Evolutionary conservation across 495 filamentous ascomycete species (phyloP), one percentile per base, ranked within the genome.

Genomic region (Penicillium waksmanii): DNA sequence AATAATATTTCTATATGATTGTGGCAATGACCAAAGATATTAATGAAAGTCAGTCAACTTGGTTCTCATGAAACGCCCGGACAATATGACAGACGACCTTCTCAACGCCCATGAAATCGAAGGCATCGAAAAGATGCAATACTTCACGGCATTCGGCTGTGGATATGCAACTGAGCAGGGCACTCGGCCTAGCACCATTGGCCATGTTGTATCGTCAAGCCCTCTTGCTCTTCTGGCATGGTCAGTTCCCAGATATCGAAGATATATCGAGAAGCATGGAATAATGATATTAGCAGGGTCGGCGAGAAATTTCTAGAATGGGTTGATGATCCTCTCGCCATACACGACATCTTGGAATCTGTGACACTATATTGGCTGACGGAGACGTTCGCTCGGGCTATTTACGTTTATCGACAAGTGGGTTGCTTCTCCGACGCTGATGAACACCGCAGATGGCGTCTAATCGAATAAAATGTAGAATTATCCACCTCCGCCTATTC

Each of bases 251-350:
- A n/a, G n/a, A n/a, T n/a, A n/a, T n/a, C n/a, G n/a, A n/a, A n/a
- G n/a, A n/a, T n/a, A n/a, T n/a, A n/a, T n/a, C n/a, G n/a, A n/a
- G n/a, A n/a, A n/a, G n/a, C n/a, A n/a, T n/a, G n/a, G n/a, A n/a
- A n/a, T n/a, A n/a, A n/a, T n/a, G n/a, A n/a, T n/a, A n/a, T n/a
- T n/a, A n/a, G n/a, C n/a, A 85, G 83, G 85, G 72, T 88, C 49
- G 87, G 84, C 18, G 88, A 90, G 69, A 90, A 91, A 63, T 84
- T 84, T 62, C 59, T 88, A 17, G 79, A 82, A 44, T 90, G 87
- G 88, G 74, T 77, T 6, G 86, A 89, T 56, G 70, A 73, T 2
- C 70, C 80, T 5, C 78, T 85, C 1, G 46, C 77, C 6, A 51
- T 82, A 4, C 73, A 87, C 19, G 77, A 70, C 5, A 87, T 91